Percentiles rank a stretch among this genome's conserved stretches.
Conservation (phyloP, 2,329 filamentous ascomycete genomes). For the Trematosphaeria pertusa region DNA sequence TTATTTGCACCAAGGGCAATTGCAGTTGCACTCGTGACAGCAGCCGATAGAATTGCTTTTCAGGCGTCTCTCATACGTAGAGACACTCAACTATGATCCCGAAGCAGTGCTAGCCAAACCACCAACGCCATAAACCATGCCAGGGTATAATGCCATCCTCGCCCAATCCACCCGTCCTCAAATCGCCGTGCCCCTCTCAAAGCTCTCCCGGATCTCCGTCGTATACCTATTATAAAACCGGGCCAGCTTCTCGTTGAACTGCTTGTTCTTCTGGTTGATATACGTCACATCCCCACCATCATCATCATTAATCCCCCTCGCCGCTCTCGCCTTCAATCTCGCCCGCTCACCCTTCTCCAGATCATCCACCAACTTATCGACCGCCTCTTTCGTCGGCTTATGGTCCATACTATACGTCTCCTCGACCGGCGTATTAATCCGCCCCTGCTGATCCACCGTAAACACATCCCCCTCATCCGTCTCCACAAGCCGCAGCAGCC, state of each 20-base stretch:
- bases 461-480: conserved; percentile 89
- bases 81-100: too few species aligned
- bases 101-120: too few species aligned
- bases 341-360: conserved; percentile 87
- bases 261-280: conserved; percentile 99
- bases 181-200: conserved; percentile 96
- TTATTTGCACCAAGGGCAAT: too few species aligned
- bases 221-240: conserved; percentile 99
- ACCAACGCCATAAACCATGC: conserved; percentile 16
- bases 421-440: conserved; percentile 89
- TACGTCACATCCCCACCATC: conserved; percentile 94
- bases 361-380: conserved; percentile 87
- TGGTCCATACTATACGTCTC: conserved; percentile 82
- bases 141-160: conserved; percentile 33
- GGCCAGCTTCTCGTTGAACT: conserved; percentile 97
- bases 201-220: conserved; percentile 93
- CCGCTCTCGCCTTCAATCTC: conserved; percentile 82
- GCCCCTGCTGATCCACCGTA: conserved; percentile 88
- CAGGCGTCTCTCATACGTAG: too few species aligned
- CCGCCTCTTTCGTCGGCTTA: conserved; percentile 83
- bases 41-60: too few species aligned
- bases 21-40: too few species aligned
- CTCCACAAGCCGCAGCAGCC: conserved; percentile 91
- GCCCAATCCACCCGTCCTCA: conserved; percentile 47
- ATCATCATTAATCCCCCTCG: conserved; percentile 74